Percentiles rank a stretch among this genome's conserved stretches.
These are phyloP conservation scores for Kuraishia hungarica DNA, from an alignment of 805 yeast species.

Conservation along the genomic window DNA sequence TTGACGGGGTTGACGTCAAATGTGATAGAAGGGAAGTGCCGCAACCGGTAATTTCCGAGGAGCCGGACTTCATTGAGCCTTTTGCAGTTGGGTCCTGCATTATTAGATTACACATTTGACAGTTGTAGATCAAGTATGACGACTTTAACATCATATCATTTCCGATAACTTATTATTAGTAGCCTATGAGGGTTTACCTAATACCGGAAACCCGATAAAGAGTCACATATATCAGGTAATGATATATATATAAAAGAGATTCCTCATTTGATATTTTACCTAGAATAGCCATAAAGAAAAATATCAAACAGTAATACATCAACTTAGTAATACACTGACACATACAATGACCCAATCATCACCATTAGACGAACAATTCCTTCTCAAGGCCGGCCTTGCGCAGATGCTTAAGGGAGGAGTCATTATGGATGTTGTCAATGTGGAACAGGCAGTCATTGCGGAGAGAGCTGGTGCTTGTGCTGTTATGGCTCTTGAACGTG, in stretches of 20 bases:
- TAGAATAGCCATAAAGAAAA: no score
- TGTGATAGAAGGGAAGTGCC: no score
- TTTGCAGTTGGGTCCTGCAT: no score
- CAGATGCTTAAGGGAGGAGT: constrained; percentile 82
- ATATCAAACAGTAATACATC: no score
- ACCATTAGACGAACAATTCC: constrained; percentile 22
- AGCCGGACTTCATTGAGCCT: no score
- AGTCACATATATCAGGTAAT: no score
- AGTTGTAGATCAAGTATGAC: constrained; percentile 1
- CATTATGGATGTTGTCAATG: constrained; percentile 66
- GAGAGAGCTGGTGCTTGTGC: constrained; percentile 85
- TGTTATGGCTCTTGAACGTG: constrained; percentile 80
- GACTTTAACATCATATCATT: background rate
- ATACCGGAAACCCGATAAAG: background rate
- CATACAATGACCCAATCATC: constrained; percentile 2
- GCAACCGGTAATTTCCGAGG: no score
- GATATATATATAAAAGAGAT: background rate
- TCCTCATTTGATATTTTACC: no score
- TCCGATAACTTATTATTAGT: background rate
- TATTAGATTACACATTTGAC: constrained; percentile 1
- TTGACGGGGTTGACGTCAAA: no score
- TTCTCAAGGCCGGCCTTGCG: constrained; percentile 72
- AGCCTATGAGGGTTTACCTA: background rate
- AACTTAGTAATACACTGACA: no score
- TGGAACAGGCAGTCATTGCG: constrained; percentile 75